Conservation (phyloP, 768 basidiomycete species). For the Ramaria rubella region DNA sequence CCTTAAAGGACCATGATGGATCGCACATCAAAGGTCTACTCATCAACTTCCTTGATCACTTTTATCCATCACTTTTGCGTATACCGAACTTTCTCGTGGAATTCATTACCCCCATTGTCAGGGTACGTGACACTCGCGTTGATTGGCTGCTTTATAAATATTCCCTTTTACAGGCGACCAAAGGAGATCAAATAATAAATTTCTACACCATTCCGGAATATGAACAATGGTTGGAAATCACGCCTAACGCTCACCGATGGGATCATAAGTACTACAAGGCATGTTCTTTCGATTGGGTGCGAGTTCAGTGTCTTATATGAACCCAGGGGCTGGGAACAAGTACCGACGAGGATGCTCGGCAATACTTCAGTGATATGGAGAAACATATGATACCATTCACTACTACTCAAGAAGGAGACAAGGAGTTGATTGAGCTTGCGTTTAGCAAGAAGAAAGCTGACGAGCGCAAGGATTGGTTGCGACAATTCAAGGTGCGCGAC, state of each 20-base stretch:
- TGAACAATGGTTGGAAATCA: conserved; percentile 81
- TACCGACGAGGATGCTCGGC: conserved; percentile 79
- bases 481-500: conserved; percentile 71
- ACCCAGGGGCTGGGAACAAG: conserved; percentile 92
- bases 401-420: conserved; percentile 71
- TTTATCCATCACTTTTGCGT: conserved; percentile 89
- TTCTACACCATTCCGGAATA: conserved; percentile 99
- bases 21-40: conserved; percentile 99
- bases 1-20: conserved; percentile 88
- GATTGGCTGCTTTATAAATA: neutral
- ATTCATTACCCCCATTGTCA: conserved; percentile 97
- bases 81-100: conserved; percentile 91
- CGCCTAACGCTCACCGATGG: conserved; percentile 76
- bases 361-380: conserved; percentile 87
- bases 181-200: conserved; percentile 67
- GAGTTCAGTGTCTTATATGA: conserved; percentile 4
- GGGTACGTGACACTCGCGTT: conserved; percentile 42
- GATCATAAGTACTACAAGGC: conserved; percentile 97
- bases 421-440: conserved; percentile 88
- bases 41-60: conserved; percentile 96
- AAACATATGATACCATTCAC: conserved; percentile 95
- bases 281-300: neutral
- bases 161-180: conserved; percentile 48
- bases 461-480: conserved; percentile 96
- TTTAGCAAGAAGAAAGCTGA: conserved; percentile 99